Evolutionary conservation across 176 grass and related monocot genomes (phyloP).

Genomic region (Miscanthus lutarioriparius): DNA sequence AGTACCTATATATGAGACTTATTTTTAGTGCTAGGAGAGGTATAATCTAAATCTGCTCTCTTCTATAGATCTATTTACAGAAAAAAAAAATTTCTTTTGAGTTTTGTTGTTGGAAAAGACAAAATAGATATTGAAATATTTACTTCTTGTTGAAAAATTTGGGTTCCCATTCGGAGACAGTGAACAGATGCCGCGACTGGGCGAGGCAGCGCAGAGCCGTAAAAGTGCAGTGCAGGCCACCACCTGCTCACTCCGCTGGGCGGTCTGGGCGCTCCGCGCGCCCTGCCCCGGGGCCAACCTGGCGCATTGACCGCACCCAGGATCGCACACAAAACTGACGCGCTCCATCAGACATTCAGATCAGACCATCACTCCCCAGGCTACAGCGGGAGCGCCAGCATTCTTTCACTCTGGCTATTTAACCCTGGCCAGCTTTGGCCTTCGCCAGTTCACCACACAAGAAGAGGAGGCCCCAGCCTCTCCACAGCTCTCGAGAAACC

Average conservation of each 20-base stretch:
- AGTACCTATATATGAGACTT: too few relatives aligned
- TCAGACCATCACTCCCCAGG: not conserved
- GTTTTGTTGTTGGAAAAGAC: too few relatives aligned
- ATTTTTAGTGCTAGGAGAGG: too few relatives aligned
- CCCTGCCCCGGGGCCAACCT: slow-evolving; percentile 25
- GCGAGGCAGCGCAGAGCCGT: too few relatives aligned
- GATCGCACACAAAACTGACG: not conserved
- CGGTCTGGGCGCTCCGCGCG: too few relatives aligned
- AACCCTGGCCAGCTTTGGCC: slow-evolving; percentile 12
- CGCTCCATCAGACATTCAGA: not conserved
- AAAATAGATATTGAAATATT: too few relatives aligned
- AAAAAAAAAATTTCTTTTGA: too few relatives aligned
- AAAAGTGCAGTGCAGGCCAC: not conserved
- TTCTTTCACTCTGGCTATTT: slow-evolving; percentile 18
- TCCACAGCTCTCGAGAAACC: slow-evolving; percentile 22
- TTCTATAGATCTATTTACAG: too few relatives aligned
- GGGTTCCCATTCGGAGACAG: too few relatives aligned
- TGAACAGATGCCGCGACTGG: too few relatives aligned
- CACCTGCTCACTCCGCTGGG: not conserved
- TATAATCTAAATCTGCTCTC: too few relatives aligned
- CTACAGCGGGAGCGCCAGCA: not conserved
- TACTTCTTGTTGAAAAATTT: too few relatives aligned
- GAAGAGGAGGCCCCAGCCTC: not conserved
- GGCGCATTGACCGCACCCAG: slow-evolving; percentile 33
- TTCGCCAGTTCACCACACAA: not conserved